Evolutionary conservation across 441 rosid species (phyloP), one percentile per base, ranked within the genome.

Genomic region (Bruguiera hainesii): DNA sequence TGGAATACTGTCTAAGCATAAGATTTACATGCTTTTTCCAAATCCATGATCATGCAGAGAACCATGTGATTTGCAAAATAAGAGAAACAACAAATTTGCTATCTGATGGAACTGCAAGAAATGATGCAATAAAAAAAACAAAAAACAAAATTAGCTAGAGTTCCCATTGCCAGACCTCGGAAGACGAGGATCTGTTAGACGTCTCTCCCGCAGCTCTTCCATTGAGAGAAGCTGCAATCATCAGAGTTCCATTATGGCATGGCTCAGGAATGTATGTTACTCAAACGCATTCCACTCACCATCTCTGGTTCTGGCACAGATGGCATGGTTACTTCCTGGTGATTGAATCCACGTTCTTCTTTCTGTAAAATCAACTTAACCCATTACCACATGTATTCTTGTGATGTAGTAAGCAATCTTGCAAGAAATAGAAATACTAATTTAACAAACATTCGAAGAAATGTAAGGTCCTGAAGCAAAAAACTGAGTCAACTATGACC

Each of bases 181-280:
- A 71, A 95, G 84, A 63, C 77, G 82, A 71, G 94, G 97, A 78
- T 91, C 96, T 68, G 86, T 87, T 63, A 89, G 82, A 70, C 93
- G 94, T 69, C 79, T 86, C 64, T 90, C 93, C 4, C 90, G 93
- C 67, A 90, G 71, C 76, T 88, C 91, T 78, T 95, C 99, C 83
- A 91, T 53, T 48, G 96, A 83, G 56, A 85, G 77, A 78, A 95
- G 97, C 99, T 95, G 90, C 78, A 79, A 78, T 35, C 67, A 78
- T 64, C 13, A 73, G 67, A 67, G 70, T 73, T 70, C 66, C 68
- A 28, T 16, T 60, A 56, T n/a, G 15, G 28, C 51, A 73, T 58
- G 29, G 48, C 18, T 42, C 13, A 42, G 48, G 4, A 42, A 42
- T 13, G 48, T 42, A 42, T 11, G 48, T 13, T 42, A 11, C 16